Evolutionary conservation across 441 rosid genomes (phyloP), one percentile per base, ranked within the genome.

Genomic region (Raphanus hybrid): DNA sequence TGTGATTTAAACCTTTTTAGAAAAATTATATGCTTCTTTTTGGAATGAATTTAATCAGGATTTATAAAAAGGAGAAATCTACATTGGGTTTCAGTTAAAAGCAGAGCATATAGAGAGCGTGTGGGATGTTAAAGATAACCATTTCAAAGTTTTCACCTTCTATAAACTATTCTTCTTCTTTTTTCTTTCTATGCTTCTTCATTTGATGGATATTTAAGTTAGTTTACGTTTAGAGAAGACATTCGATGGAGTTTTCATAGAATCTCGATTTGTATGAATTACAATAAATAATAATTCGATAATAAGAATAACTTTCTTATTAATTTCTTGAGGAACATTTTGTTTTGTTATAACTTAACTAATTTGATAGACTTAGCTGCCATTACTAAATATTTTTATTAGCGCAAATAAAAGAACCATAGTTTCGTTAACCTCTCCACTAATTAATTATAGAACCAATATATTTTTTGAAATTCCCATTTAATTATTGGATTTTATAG

Each of bases 91-190:
- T 75, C 82, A 79, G 72, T 75, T 69, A 64, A 75, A 79, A 64
- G 82, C 64, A 74, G 61, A 78, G 20, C 62, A 64, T 79, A 8
- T 15, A 69, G 72, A 79, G 82, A 79, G 79, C 82, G 82, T 79
- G 79, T 79, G 82, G 69, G 52, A 58, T 69, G 72, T 59, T 79
- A 79, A 75, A 79, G 69, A 75, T 75, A 48, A 64, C 78, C 82
- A 83, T 83, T 79, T 75, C 84, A 87, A 82, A 83, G 85, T 73
- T 71, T 65, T 80, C 29, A 77, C 68, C 81, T 29, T 29, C 34
- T 29, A 23, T 23, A 23, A 23, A 23, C 26, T 23, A 29, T 29
- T 29, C 34, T 29, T 29, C 34, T 29, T 29, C 34, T 5, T 29
- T 29, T 29, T 29, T 29, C 5, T 29, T 29, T 29, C 26, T 2